phyloP scores from a whole-genome alignment of 768 basidiomycete genomes.

The Melanogaster broomeanus region DNA sequence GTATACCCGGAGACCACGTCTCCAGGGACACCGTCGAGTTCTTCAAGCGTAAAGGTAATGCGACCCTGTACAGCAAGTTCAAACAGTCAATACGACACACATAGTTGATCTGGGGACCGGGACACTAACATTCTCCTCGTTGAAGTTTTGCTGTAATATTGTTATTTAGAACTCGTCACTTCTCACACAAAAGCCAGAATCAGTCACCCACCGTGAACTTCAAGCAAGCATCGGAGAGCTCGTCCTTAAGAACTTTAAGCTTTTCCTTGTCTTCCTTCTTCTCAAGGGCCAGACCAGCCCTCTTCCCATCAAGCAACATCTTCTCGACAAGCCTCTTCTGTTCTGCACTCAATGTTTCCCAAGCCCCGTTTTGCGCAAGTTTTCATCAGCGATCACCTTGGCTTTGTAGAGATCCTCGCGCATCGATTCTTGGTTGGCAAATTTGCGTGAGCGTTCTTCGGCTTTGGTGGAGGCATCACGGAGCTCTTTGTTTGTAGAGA shows the following conservation, averaged over 20 bases:
- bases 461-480: constrained; percentile 79
- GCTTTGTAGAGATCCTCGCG: constrained; percentile 78
- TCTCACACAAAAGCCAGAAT: not conserved
- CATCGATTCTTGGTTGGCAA: constrained; percentile 76
- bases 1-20: constrained; percentile 80
- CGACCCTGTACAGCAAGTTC: constrained; percentile 43
- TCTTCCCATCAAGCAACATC: constrained; percentile 75
- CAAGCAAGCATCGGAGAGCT: constrained; percentile 72
- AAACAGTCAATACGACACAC: not conserved
- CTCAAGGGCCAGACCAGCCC: constrained; percentile 75
- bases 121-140: constrained; percentile 73
- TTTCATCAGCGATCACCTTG: constrained; percentile 68
- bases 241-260: constrained; percentile 68
- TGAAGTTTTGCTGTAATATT: constrained; percentile 73
- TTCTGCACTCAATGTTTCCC: constrained; percentile 64
- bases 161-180: not conserved
- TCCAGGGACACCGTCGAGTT: constrained; percentile 77
- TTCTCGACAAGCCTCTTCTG: constrained; percentile 80
- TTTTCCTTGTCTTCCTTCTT: constrained; percentile 55
- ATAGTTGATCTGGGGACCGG: not conserved
- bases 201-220: constrained; percentile 68
- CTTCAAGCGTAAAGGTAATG: constrained; percentile 66
- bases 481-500: constrained; percentile 71
- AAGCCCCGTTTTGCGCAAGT: constrained; percentile 63
- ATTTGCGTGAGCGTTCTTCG: constrained; percentile 71